A percentile compares a stretch with the other conserved stretches of the same genome.
Evolutionary conservation across 2,329 filamentous ascomycete species (phyloP).

Genomic region (Xylaria sp.): DNA sequence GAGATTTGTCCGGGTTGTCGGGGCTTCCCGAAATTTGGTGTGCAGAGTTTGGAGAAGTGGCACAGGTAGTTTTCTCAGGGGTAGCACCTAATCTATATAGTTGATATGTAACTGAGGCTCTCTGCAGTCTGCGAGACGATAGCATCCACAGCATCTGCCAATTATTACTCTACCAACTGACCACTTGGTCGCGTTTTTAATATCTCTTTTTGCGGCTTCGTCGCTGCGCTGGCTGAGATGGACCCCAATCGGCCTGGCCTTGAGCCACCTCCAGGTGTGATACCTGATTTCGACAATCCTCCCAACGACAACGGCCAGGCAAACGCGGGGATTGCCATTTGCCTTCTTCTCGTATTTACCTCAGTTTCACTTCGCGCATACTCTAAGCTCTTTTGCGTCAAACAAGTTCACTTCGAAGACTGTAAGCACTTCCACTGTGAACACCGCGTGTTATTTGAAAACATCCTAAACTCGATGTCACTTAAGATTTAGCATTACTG

Average conservation of each 20-base stretch:
- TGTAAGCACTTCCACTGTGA: neutral
- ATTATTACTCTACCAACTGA: neutral
- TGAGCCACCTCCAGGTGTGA: constrained; percentile 1
- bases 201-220: neutral
- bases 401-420: constrained; percentile 8
- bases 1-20: constrained; percentile 5
- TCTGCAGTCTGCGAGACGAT: neutral
- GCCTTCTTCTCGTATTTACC: constrained; percentile 6
- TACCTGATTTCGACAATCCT: constrained; percentile 1
- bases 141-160: neutral
- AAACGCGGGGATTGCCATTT: constrained; percentile 12
- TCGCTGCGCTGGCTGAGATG: neutral
- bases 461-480: neutral
- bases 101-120: neutral
- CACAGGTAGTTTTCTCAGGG: constrained; percentile 2
- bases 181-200: neutral
- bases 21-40: neutral
- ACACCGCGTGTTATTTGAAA: neutral
- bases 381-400: constrained; percentile 10
- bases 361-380: constrained; percentile 9
- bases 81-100: neutral
- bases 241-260: constrained; percentile 9
- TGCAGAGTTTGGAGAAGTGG: neutral
- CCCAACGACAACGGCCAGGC: constrained; percentile 12
- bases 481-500: constrained; percentile 8